Base-by-base conservation (phyloP, 1,139 yeast species). In the Nadsonia starkeyi-henricii region DNA sequence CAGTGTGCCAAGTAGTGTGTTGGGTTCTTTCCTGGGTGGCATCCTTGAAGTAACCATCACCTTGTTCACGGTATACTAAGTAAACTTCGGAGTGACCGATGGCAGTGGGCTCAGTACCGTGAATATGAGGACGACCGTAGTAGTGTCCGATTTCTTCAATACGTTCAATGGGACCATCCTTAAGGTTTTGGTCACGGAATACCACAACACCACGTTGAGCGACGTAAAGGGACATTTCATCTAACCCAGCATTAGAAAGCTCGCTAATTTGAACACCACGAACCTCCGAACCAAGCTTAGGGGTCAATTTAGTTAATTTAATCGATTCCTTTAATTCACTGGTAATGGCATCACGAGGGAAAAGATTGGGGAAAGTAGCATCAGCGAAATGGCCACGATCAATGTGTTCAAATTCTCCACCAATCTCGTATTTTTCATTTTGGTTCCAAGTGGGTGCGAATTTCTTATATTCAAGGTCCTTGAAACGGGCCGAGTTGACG, bases 21-120 rank as follows among this genome's bases (percentile, higher is more conserved):
- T 63, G 50, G 30, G 58, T 49, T 33, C 58, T 56, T 21, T 52
- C 50, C 36, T 54, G 45, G 44, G 58, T 55, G 9, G 30, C 30
- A 12, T 7, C 12, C 17, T 57, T 54, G 49, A 54, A 55, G 5
- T 45, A 23, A 20, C 48, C 53, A 20, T 44, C 46, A 30, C 53
- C 58, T 8, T 52, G 49, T 33, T 51, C 53, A 21, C 64, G 52
- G 54, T 61, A 79, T 20, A 79, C 78, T 48, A 79, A 66, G 58
- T 80, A 88, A 53, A 82, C 69, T 56, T 80, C 81, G 1, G 86
- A 84, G 54, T 70, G 69, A 21, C 69, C 73, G 48, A 66, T 64
- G 28, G 88, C 86, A 3, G 85, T 76, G 17, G 88, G 86, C 20
- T 82, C 74, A 2, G 82, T 77, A 44, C 81, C 81, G 56, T 79